Base-by-base conservation (phyloP, 1,284 basidiomycete species). In the Pisolithus thermaeus region DNA sequence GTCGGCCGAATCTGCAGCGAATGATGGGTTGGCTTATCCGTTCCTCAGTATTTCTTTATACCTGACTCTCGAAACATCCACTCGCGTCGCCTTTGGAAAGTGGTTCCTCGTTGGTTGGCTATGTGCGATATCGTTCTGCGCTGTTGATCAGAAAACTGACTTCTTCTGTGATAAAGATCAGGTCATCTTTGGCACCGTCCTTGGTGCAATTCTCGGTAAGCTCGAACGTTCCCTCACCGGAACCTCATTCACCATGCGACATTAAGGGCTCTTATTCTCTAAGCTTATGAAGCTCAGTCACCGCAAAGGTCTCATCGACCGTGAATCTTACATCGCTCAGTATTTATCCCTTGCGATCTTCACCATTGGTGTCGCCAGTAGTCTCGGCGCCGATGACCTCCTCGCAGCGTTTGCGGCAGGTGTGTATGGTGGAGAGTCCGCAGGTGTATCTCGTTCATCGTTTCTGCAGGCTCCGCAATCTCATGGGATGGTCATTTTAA, bases 401-500 rank as follows among this genome's bases (percentile, higher is more conserved):
- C 72, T 97, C 16, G 92, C 92, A 12, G 86, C 92, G 0, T 98
- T 97, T 65, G 92, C 93, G 23, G 94, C 92, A 63, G 95, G 94
- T 74, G 23, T 23, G 23, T 42, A 12, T 3, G n/a, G 16, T 27
- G 23, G 22, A 8, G 16, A 30, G 16, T n/a, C 4, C 23, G 7
- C 6, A 1, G 4, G 7, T n/a, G 6, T 28, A 8, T n/a, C 16
- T 27, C 23, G 27, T 14, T 28, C 30, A 28, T 11, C 42, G 42
- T 49, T n/a, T 36, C 16, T 14, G 12, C 55, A 88, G 86, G 86
- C 1, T 85, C 79, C 50, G 92, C 94, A 0, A 89, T 97, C 58
- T 92, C 92, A 2, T 97, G 94, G 95, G 93, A 97, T 63, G 89
- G 92, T 36, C 81, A 93, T 65, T 97, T 96, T 72, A 90, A 91